Conservation (phyloP, 1,284 basidiomycete species). For the Lignosus rhinocerotis region DNA sequence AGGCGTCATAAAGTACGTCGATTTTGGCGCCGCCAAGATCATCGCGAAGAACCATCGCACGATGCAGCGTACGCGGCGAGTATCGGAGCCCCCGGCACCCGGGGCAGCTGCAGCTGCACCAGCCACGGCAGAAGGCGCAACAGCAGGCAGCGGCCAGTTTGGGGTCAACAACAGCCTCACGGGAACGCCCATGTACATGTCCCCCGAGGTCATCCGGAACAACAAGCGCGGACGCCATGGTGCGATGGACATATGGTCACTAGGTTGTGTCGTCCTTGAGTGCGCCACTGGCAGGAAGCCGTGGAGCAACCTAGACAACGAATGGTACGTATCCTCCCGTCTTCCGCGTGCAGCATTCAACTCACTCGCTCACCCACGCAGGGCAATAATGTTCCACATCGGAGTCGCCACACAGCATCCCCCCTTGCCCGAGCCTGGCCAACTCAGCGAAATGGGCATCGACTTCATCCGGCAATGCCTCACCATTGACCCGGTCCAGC, state of each 20-base stretch:
- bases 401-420: slow-evolving; percentile 97
- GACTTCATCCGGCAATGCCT: slow-evolving; percentile 94
- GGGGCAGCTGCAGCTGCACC: slow-evolving; percentile 23
- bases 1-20: slow-evolving; percentile 96
- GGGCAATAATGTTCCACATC: slow-evolving; percentile 99
- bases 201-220: slow-evolving; percentile 97
- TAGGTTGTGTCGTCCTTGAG: slow-evolving; percentile 96
- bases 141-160: slow-evolving; percentile 39
- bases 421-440: slow-evolving; percentile 88
- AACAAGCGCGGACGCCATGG: slow-evolving; percentile 85
- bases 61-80: slow-evolving; percentile 72
- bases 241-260: slow-evolving; percentile 98
- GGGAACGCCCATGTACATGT: slow-evolving; percentile 99
- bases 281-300: slow-evolving; percentile 96
- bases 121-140: neutral
- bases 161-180: slow-evolving; percentile 83
- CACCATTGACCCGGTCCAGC: slow-evolving; percentile 81
- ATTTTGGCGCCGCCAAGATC: slow-evolving; percentile 98
- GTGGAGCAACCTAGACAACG: slow-evolving; percentile 98
- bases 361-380: slow-evolving; percentile 31
- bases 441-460: slow-evolving; percentile 89
- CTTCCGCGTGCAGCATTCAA: slow-evolving; percentile 10
- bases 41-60: slow-evolving; percentile 92
- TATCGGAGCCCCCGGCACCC: slow-evolving; percentile 38
- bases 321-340: slow-evolving; percentile 69